phyloP scores from a whole-genome alignment of 1,284 basidiomycete species.

The Leccinum ponderosum region DNA sequence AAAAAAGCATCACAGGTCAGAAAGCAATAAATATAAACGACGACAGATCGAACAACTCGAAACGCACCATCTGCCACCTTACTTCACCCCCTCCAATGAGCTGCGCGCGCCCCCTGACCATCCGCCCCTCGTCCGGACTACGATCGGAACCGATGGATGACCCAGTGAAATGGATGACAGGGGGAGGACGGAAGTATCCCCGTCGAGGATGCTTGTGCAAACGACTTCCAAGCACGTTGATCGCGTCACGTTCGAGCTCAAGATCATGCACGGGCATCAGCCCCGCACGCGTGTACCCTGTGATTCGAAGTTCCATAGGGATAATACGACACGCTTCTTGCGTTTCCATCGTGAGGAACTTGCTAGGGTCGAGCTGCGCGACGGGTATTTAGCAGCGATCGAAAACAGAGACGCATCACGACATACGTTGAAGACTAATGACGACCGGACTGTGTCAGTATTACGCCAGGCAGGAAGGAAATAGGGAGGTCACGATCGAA shows the following conservation, averaged over 20 bases:
- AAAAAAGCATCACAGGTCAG: constrained; percentile 3
- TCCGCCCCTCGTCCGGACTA: constrained; percentile 31
- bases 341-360: constrained; percentile 33
- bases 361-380: constrained; percentile 24
- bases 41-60: background rate
- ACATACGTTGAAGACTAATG: constrained; percentile 26
- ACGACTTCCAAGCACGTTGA: background rate
- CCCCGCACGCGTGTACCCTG: constrained; percentile 42
- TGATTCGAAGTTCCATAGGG: constrained; percentile 48
- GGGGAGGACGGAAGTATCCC: constrained; percentile 37
- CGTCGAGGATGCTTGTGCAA: background rate
- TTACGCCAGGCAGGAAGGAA: background rate
- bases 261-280: constrained; percentile 31
- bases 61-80: constrained; percentile 53
- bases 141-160: constrained; percentile 42
- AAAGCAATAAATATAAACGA: background rate
- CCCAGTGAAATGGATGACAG: constrained; percentile 53
- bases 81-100: constrained; percentile 53
- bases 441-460: background rate
- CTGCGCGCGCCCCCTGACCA: constrained; percentile 45
- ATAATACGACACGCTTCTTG: constrained; percentile 55
- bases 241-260: background rate
- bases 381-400: background rate
- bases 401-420: background rate
- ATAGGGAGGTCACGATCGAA: background rate